Evolutionary conservation across 75 land plant genomes (phyloP).

Genomic region (Gnetum montanum): DNA sequence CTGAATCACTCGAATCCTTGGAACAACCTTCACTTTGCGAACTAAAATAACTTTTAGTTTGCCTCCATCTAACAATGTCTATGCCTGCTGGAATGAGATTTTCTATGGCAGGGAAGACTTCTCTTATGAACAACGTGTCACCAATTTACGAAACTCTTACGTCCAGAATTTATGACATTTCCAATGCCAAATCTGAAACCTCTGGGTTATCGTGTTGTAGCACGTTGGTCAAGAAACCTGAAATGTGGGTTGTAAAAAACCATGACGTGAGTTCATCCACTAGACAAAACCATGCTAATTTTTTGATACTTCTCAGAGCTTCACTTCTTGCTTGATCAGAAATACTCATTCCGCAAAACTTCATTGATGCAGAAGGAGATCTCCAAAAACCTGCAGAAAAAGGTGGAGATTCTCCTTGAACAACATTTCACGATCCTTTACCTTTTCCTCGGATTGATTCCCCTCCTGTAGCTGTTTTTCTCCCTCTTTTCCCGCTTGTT

Average conservation of each 20-base stretch:
- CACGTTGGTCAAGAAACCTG: slow-evolving; percentile 55
- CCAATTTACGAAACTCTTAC: slow-evolving; percentile 46
- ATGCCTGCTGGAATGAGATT: slow-evolving; percentile 27
- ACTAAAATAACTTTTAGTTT: no score
- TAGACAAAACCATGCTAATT: no score
- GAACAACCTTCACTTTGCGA: no score
- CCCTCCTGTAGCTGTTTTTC: background rate
- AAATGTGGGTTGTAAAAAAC: background rate
- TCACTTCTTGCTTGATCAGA: no score
- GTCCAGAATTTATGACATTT: slow-evolving; percentile 40
- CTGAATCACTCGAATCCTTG: no score
- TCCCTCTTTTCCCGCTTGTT: background rate
- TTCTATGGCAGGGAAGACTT: slow-evolving; percentile 54
- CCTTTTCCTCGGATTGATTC: background rate
- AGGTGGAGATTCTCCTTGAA: slow-evolving; percentile 31
- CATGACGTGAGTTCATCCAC: no score
- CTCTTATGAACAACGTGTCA: slow-evolving; percentile 42
- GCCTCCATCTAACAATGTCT: no score
- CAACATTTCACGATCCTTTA: slow-evolving; percentile 24
- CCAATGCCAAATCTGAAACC: slow-evolving; percentile 33
- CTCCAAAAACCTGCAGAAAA: slow-evolving; percentile 3
- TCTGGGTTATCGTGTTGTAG: slow-evolving; percentile 45
- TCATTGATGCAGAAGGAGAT: background rate
- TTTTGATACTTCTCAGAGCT: no score
- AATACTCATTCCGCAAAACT: no score